phyloP scores from a whole-genome alignment of 1,284 basidiomycete species.

The Pyrrhoderma noxium region DNA sequence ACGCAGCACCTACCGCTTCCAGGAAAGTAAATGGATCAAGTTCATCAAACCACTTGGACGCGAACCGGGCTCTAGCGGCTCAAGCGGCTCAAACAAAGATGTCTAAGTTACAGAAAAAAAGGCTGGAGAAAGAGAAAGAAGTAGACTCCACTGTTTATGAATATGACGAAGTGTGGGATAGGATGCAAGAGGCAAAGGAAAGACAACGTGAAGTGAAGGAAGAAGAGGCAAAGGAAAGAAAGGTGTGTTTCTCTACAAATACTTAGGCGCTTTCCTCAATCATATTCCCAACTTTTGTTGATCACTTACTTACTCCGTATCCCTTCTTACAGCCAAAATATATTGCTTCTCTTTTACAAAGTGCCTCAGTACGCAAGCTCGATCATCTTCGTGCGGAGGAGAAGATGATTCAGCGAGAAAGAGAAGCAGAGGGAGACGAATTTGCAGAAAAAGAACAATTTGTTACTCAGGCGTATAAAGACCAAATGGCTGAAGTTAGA shows the following conservation, averaged over 20 bases:
- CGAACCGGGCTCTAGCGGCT: slow-evolving; percentile 14
- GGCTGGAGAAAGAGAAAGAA: slow-evolving; percentile 68
- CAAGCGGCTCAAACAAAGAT: slow-evolving; percentile 34
- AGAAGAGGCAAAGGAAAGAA: slow-evolving; percentile 61
- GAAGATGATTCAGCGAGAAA: slow-evolving; percentile 93
- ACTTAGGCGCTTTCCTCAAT: not conserved
- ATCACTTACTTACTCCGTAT: slow-evolving; percentile 16
- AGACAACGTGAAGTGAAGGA: slow-evolving; percentile 71
- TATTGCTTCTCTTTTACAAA: slow-evolving; percentile 74
- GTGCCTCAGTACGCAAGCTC: slow-evolving; percentile 80
- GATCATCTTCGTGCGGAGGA: slow-evolving; percentile 95
- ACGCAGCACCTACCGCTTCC: slow-evolving; percentile 38
- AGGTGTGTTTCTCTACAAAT: slow-evolving; percentile 40
- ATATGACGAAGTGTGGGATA: slow-evolving; percentile 96
- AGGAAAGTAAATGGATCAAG: slow-evolving; percentile 24
- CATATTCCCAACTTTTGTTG: not conserved
- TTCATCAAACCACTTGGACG: slow-evolving; percentile 36
- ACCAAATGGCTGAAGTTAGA: slow-evolving; percentile 90
- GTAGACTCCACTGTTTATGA: slow-evolving; percentile 85
- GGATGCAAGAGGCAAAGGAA: slow-evolving; percentile 84
- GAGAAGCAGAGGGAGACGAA: slow-evolving; percentile 90
- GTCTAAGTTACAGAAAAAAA: slow-evolving; percentile 55
- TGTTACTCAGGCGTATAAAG: slow-evolving; percentile 95
- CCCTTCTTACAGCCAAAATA: slow-evolving; percentile 78
- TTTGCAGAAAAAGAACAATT: slow-evolving; percentile 95